A percentile compares a stretch with the other conserved stretches of the same genome.
phyloP scores from a whole-genome alignment of 208 protist genomes.

The Acanthamoeba triangularis region DNA sequence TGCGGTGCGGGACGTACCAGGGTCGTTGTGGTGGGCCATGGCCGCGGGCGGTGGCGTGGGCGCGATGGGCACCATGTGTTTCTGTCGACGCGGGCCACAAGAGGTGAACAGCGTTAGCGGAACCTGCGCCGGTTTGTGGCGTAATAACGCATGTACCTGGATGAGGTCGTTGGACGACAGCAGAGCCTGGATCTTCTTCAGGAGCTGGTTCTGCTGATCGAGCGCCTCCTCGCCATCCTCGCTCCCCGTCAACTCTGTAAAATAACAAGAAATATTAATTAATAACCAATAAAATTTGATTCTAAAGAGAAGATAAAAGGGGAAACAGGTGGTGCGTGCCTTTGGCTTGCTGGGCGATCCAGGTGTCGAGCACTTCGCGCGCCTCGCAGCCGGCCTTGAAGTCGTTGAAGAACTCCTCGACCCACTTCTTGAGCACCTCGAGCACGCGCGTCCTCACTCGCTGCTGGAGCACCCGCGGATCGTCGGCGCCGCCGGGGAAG shows the following conservation, averaged over 20 bases:
- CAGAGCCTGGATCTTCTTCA: slow-evolving; percentile 45
- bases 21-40: slow-evolving; percentile 25
- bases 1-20: not conserved
- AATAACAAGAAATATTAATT: not conserved
- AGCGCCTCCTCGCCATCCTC: not conserved
- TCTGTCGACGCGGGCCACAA: not conserved
- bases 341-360: slow-evolving; percentile 38
- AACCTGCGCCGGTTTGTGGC: not conserved
- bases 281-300: not conserved
- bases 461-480: slow-evolving; percentile 37
- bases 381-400: slow-evolving; percentile 46
- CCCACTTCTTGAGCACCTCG: slow-evolving; percentile 51
- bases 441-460: slow-evolving; percentile 30
- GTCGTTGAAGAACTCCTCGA: slow-evolving; percentile 48
- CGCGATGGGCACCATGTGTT: slow-evolving; percentile 27
- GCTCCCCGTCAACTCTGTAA: not conserved
- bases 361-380: not conserved
- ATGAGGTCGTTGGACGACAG: slow-evolving; percentile 32
- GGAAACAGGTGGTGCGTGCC: no score
- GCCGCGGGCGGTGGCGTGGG: not conserved
- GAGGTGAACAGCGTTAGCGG: not conserved
- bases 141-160: not conserved
- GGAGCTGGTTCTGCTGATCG: not conserved
- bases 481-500: slow-evolving; percentile 50
- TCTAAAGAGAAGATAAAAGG: no score